Evolutionary conservation across 1,284 basidiomycete species (phyloP).

Genomic region (Tilletia horrida): DNA sequence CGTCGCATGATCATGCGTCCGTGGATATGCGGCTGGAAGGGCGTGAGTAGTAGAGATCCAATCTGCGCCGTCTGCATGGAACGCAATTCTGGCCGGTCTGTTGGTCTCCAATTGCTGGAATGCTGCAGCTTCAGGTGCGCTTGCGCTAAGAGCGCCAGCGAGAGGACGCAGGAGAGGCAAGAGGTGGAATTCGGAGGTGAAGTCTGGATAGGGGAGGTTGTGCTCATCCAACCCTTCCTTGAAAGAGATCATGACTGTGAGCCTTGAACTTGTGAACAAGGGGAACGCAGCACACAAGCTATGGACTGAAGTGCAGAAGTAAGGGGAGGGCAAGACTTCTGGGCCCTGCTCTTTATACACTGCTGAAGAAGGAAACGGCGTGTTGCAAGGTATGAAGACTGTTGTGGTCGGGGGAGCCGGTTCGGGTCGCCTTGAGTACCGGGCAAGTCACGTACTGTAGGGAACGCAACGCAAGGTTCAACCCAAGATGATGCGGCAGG

Average conservation of each 20-base stretch:
- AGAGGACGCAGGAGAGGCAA: not conserved
- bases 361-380: too few species aligned
- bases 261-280: too few species aligned
- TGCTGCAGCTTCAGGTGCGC: not conserved
- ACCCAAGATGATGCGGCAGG: too few species aligned
- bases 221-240: not conserved
- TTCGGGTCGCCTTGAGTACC: too few species aligned
- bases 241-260: not conserved
- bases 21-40: constrained; percentile 9
- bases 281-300: too few species aligned
- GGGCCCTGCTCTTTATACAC: too few species aligned
- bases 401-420: too few species aligned
- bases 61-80: not conserved
- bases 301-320: too few species aligned
- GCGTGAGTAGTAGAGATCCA: constrained; percentile 4
- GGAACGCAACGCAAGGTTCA: too few species aligned
- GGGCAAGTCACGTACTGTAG: too few species aligned
- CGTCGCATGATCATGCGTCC: not conserved
- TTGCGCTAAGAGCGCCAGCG: not conserved
- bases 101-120: not conserved
- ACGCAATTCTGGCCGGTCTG: not conserved
- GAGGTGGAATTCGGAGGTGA: not conserved
- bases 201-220: not conserved
- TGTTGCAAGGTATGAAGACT: too few species aligned
- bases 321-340: too few species aligned